These are phyloP conservation scores for Penicillium canescens DNA, from an alignment of 495 filamentous ascomycete species.

Conservation along the genomic window DNA sequence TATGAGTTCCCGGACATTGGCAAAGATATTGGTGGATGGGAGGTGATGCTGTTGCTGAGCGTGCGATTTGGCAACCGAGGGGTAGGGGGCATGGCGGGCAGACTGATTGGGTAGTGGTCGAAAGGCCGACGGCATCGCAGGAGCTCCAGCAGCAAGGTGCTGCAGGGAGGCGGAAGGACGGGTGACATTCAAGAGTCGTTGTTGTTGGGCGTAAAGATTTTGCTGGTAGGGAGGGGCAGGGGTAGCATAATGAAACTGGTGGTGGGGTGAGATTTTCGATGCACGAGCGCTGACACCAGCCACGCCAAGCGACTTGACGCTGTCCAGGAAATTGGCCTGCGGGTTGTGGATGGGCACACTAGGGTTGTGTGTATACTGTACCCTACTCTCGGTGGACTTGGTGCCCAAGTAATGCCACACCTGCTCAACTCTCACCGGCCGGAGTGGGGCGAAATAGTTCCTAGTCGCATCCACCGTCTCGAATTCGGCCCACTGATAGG, in stretches of 20 bases:
- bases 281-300: constrained; percentile 26
- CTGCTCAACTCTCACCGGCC: constrained; percentile 63
- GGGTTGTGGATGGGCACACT: constrained; percentile 56
- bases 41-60: constrained; percentile 40
- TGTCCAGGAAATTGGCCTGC: constrained; percentile 60
- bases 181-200: constrained; percentile 22
- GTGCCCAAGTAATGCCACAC: constrained; percentile 90
- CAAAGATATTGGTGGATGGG: constrained; percentile 45
- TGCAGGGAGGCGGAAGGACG: constrained; percentile 39
- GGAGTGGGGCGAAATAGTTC: constrained; percentile 49
- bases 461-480: constrained; percentile 53
- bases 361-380: constrained; percentile 87
- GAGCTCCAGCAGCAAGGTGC: constrained; percentile 39
- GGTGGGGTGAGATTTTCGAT: constrained; percentile 40
- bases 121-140: constrained; percentile 55
- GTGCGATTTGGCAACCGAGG: constrained; percentile 42
- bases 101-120: constrained; percentile 45
- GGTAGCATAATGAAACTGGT: constrained; percentile 33
- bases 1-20: constrained; percentile 50
- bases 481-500: constrained; percentile 82
- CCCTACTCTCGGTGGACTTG: constrained; percentile 86
- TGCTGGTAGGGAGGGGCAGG: constrained; percentile 33
- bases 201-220: constrained; percentile 32
- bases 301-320: constrained; percentile 48
- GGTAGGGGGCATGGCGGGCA: constrained; percentile 45